Conservation (phyloP, 805 yeast genomes). For the Candida palmyrensis region DNA sequence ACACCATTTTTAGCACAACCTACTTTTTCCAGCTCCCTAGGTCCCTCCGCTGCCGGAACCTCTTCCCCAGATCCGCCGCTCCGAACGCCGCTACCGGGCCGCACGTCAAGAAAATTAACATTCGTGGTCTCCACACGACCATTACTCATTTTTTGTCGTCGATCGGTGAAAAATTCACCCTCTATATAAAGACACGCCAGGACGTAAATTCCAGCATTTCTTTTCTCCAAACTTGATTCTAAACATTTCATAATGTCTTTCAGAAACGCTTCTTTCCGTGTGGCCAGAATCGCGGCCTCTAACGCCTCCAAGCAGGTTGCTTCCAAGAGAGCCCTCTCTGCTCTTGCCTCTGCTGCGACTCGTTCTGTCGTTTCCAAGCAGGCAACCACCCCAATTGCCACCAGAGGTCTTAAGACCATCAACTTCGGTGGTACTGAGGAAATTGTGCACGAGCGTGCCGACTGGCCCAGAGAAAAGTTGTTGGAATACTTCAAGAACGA, state of each 20-base stretch:
- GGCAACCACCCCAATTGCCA: slow-evolving; percentile 44
- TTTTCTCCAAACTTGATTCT: background rate
- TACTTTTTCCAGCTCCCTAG: too few relatives aligned
- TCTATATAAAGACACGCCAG: background rate
- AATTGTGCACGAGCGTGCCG: slow-evolving; percentile 96
- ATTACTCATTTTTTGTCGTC: background rate
- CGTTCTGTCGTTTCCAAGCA: slow-evolving; percentile 40
- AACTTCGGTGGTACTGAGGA: slow-evolving; percentile 95
- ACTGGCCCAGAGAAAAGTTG: slow-evolving; percentile 98
- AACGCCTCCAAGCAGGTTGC: slow-evolving; percentile 40
- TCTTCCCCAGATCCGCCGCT: background rate
- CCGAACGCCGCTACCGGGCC: slow-evolving; percentile 2
- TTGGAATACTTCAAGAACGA: slow-evolving; percentile 96
- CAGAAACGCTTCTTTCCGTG: slow-evolving; percentile 39
- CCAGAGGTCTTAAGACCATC: slow-evolving; percentile 93
- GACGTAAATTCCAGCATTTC: background rate
- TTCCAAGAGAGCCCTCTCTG: slow-evolving; percentile 64
- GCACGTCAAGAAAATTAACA: background rate
- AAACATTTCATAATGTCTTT: slow-evolving; percentile 31
- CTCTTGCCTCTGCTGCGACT: slow-evolving; percentile 38
- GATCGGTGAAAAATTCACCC: slow-evolving; percentile 5
- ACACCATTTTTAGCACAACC: too few relatives aligned
- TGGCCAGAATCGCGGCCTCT: slow-evolving; percentile 45
- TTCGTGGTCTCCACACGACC: background rate
- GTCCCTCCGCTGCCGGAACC: too few relatives aligned